Conservation (phyloP, 129 eudicot genomes). For the Flaveria bidentis region DNA sequence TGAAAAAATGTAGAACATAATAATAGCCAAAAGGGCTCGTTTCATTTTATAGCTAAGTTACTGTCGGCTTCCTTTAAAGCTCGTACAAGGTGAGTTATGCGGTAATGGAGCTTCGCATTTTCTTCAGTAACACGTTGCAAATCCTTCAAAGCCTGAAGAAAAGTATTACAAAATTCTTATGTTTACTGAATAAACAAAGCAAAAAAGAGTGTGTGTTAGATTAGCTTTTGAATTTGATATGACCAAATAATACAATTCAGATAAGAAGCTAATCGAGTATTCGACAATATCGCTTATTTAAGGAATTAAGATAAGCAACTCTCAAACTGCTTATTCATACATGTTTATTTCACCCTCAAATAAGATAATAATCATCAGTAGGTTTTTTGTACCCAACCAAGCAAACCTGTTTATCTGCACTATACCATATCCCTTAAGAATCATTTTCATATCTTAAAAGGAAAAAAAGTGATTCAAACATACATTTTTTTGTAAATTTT, state of each 20-base stretch:
- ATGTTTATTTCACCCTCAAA: neutral
- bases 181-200: neutral
- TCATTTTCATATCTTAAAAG: no score
- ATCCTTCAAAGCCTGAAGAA: conserved; percentile 41
- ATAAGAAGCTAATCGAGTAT: neutral
- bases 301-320: neutral
- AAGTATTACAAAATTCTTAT: neutral
- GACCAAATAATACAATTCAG: neutral
- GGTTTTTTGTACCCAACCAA: no score
- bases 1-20: conserved; percentile 12
- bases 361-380: neutral
- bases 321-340: neutral
- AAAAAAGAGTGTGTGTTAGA: neutral
- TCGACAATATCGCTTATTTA: neutral
- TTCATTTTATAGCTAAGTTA: conserved; percentile 41
- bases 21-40: conserved; percentile 7
- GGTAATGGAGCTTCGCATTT: conserved; percentile 67
- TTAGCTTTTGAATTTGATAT: no score
- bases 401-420: no score
- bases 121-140: conserved; percentile 46
- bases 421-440: no score
- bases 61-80: conserved; percentile 52
- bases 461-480: no score
- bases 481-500: no score
- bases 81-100: conserved; percentile 63